Evolutionary conservation across 331 rosid species (phyloP).

Genomic region (Saraca asoca): DNA sequence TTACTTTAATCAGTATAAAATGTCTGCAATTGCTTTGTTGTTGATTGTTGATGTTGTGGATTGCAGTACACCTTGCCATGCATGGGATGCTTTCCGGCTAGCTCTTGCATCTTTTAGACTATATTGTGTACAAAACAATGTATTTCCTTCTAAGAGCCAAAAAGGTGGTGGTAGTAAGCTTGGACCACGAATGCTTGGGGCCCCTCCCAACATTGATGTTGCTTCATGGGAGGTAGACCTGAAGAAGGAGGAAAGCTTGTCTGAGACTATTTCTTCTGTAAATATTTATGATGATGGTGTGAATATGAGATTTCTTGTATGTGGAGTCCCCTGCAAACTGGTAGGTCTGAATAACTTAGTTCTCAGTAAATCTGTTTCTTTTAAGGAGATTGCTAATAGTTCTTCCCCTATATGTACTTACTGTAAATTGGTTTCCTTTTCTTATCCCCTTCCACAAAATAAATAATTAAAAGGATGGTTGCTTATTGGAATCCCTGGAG

Average conservation of each 20-base stretch:
- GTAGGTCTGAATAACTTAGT: constrained; percentile 44
- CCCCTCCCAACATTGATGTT: constrained; percentile 53
- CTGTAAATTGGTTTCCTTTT: constrained; percentile 38
- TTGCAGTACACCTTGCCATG: constrained; percentile 48
- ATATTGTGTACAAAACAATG: constrained; percentile 47
- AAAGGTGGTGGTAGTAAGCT: constrained; percentile 49
- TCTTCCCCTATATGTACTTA: constrained; percentile 10
- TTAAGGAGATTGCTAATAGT: neutral
- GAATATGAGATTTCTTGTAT: constrained; percentile 74
- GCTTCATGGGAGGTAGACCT: constrained; percentile 52
- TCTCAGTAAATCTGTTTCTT: constrained; percentile 22
- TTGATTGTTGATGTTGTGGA: constrained; percentile 36
- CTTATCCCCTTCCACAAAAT: neutral
- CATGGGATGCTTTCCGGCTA: constrained; percentile 63
- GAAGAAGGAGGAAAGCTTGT: constrained; percentile 58
- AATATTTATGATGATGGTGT: constrained; percentile 75
- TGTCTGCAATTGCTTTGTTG: constrained; percentile 17
- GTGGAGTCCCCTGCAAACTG: constrained; percentile 66
- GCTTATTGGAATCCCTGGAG: constrained; percentile 77
- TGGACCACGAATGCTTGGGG: constrained; percentile 77
- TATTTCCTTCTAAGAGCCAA: constrained; percentile 38
- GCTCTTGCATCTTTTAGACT: constrained; percentile 52
- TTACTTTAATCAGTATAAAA: constrained; percentile 20
- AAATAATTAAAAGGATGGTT: constrained; percentile 52
- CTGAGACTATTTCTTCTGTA: constrained; percentile 60